Evolutionary conservation across 176 grass and related monocot genomes (phyloP), one percentile per base, ranked within the genome.

Genomic region (Dactylis glomerata): DNA sequence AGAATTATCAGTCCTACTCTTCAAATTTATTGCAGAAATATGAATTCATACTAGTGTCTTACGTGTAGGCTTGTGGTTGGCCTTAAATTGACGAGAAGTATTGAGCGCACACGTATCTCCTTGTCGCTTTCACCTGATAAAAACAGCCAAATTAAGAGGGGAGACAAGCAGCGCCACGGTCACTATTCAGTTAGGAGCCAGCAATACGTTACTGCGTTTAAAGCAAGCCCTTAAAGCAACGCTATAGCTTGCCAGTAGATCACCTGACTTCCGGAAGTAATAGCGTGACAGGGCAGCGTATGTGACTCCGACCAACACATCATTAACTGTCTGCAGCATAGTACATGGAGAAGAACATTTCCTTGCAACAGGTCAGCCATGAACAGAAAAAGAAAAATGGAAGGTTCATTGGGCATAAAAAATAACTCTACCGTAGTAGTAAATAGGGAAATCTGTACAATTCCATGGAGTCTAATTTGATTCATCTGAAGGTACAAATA

Each of bases 271-370:
- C 30, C 92, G 75, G 22, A 85, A 81, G 88, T 95, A 86, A 71
- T 98, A 95, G 20, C 87, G 89, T 50, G 95, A 98, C 7, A 98
- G 62, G 44, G 85, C 92, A 37, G 89, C 87, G 49, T 94, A 95
- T 0, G 91, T 92, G 19, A 98, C 45, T 20, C 95, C 95, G 13
- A 98, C 45, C 66, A 95, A 59, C 28, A 98, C 95, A 78, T 98
- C 95, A 87, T 95, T 98, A 40, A 98, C 78, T 44, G 95, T 95
- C 95, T 98, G 47, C 76, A 17, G 16, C 71, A 26, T n/a, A n/a
- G n/a, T 67, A 33, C 16, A 64, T 33, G 27, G 51, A 46, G 28
- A 19, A n/a, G 24, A 52, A 71, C 2, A 27, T 23, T 22, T 58
- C 16, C 26, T 79, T 28, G 26, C 58, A 64, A 64, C 40, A 64